Conservation (phyloP, 1,139 yeast species). For the Saccharomyces hybrid region DNA sequence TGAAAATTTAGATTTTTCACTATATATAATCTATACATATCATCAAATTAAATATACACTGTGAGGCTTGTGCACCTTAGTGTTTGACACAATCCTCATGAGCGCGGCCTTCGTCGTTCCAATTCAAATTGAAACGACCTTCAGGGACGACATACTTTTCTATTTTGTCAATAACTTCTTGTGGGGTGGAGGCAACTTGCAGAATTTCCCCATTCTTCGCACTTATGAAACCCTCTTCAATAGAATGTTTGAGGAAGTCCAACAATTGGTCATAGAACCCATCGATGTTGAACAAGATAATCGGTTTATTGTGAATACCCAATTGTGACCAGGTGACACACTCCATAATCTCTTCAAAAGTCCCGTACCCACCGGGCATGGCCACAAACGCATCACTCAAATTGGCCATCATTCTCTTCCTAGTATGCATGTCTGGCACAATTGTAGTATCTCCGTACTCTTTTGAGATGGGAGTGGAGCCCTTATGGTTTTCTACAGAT, state of each 20-base stretch:
- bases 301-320: constrained; percentile 77
- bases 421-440: constrained; percentile 84
- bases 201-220: constrained; percentile 60
- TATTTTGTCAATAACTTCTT: constrained; percentile 57
- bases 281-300: constrained; percentile 66
- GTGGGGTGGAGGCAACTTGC: constrained; percentile 59
- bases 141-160: constrained; percentile 60
- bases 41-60: neutral
- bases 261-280: constrained; percentile 75
- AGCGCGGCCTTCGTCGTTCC: constrained; percentile 41
- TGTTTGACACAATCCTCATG: neutral
- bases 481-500: constrained; percentile 42
- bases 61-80: too few species aligned
- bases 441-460: constrained; percentile 74
- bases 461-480: constrained; percentile 58
- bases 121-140: constrained; percentile 66
- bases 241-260: constrained; percentile 49
- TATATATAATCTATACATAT: neutral
- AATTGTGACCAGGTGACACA: constrained; percentile 87
- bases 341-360: constrained; percentile 84
- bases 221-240: constrained; percentile 61
- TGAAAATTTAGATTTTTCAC: neutral
- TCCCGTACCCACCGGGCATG: constrained; percentile 89
- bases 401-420: constrained; percentile 80
- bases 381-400: constrained; percentile 86